Evolutionary conservation across 1,284 basidiomycete genomes (phyloP), one percentile per base, ranked within the genome.

Genomic region (Takashimella koratensis): DNA sequence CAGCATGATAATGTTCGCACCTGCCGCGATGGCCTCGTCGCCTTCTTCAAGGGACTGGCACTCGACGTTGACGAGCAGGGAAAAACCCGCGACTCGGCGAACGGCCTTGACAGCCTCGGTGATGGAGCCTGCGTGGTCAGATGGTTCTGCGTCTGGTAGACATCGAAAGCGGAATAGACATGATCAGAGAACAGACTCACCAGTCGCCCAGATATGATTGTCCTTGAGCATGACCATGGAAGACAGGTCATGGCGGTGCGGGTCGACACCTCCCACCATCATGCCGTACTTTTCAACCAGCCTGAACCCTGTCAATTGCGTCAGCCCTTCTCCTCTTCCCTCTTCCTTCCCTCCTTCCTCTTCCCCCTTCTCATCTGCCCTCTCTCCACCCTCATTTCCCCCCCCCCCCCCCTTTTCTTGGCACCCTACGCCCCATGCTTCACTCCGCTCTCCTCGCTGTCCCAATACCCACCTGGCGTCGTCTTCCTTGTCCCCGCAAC

Each of bases 171-270:
- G 44, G 30, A 27, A 42, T 20, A 46, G 16, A 27, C n/a, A n/a
- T n/a, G n/a, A n/a, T n/a, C 45, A 23, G 46, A 42, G 13, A 39
- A 46, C 23, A 6, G 12, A 67, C 79, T 62, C 64, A 86, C 91
- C 92, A 24, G 87, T 90, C 5, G 92, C 94, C 94, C 93, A 98
- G 70, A 98, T 92, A 71, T 98, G 96, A 74, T 98, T 98, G 71
- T 98, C 95, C 77, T 98, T 98, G 68, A 99, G 84, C 95, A 98
- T 98, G 70, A 99, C 95, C 95, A 98, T 98, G 72, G 88, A 91
- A 39, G 89, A 93, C 27, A 98, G 81, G 76, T 98, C 94, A 68
- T 97, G 88, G n/a, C 96, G 83, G 78, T 98, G 96, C 19, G 90
- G 81, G 75, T 99, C 96, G 61, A 98, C 88, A 4, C 95, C 96